Conservation (phyloP, 345 rosid genomes). For the Murraya paniculata region DNA sequence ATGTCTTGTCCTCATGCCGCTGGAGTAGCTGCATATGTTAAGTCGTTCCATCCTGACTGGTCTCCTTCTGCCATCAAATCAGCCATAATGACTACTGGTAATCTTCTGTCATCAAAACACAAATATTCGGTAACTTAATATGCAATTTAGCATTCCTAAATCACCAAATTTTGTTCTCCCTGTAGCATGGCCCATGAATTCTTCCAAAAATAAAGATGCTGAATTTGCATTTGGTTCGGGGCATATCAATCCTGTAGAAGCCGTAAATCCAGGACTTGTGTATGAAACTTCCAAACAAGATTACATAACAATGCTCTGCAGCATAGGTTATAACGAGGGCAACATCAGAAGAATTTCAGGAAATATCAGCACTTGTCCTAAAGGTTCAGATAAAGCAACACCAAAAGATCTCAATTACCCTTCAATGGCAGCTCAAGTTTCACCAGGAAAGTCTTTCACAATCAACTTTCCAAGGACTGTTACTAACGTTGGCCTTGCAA, state of each 20-base stretch:
- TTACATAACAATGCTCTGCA: slow-evolving; percentile 41
- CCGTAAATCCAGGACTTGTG: slow-evolving; percentile 37
- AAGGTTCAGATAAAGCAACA: slow-evolving; percentile 11
- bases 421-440: slow-evolving; percentile 30
- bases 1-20: slow-evolving; percentile 59
- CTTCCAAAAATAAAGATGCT: slow-evolving; percentile 16
- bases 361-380: slow-evolving; percentile 29
- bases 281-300: slow-evolving; percentile 27
- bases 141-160: not conserved
- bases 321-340: slow-evolving; percentile 23
- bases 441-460: slow-evolving; percentile 16
- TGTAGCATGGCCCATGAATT: slow-evolving; percentile 44
- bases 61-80: slow-evolving; percentile 63
- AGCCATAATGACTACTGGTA: slow-evolving; percentile 63
- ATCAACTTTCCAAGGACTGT: slow-evolving; percentile 43
- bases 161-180: not conserved
- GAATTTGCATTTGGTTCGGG: slow-evolving; percentile 59
- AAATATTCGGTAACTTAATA: not conserved
- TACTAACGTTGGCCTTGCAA: slow-evolving; percentile 51
- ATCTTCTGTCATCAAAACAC: not conserved
- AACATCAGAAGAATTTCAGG: slow-evolving; percentile 23
- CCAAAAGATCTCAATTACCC: slow-evolving; percentile 55
- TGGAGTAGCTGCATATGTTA: slow-evolving; percentile 28
- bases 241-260: slow-evolving; percentile 45
- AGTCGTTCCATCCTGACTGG: slow-evolving; percentile 43